Evolutionary conservation across 352 stramenopile genomes (phyloP).

Genomic region (Phytophthora sp.): DNA sequence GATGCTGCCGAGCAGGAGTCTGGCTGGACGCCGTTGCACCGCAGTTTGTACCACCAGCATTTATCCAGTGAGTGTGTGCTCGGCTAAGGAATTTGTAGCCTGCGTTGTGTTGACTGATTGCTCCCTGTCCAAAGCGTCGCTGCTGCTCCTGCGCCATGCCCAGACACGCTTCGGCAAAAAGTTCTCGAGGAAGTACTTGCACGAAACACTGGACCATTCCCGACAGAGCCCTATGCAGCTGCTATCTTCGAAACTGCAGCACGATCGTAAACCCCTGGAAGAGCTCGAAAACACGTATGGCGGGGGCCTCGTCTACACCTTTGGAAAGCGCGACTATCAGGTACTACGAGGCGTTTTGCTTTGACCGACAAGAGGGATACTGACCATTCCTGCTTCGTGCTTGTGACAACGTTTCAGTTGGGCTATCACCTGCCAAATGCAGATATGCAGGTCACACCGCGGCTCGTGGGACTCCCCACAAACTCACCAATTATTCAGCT

Average conservation of each 20-base stretch:
- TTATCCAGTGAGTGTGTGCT: slow-evolving; percentile 62
- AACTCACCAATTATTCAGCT: slow-evolving; percentile 64
- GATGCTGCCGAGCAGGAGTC: slow-evolving; percentile 61
- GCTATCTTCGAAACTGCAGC: slow-evolving; percentile 40
- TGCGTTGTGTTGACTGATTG: slow-evolving; percentile 17
- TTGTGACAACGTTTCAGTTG: slow-evolving; percentile 44
- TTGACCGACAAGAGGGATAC: not conserved
- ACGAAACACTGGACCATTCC: slow-evolving; percentile 58
- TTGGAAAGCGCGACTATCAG: slow-evolving; percentile 87
- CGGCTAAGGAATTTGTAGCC: not conserved
- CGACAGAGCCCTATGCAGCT: slow-evolving; percentile 73
- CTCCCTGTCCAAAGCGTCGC: slow-evolving; percentile 46
- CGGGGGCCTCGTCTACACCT: slow-evolving; percentile 77
- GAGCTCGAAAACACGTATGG: slow-evolving; percentile 12
- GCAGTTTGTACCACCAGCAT: slow-evolving; percentile 70
- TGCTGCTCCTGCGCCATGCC: slow-evolving; percentile 74
- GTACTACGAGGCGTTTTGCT: slow-evolving; percentile 25
- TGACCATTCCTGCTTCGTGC: slow-evolving; percentile 8
- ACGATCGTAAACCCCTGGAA: slow-evolving; percentile 6
- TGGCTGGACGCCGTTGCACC: slow-evolving; percentile 81
- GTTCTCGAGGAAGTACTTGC: slow-evolving; percentile 60
- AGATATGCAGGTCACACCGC: slow-evolving; percentile 70
- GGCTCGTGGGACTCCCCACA: slow-evolving; percentile 65
- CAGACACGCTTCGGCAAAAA: slow-evolving; percentile 51
- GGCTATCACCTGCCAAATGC: slow-evolving; percentile 85